Percentiles rank a stretch among this genome's conserved stretches.
These are phyloP conservation scores for Trypanosoma melophagium DNA, from an alignment of 208 protist species.

Conservation along the genomic window DNA sequence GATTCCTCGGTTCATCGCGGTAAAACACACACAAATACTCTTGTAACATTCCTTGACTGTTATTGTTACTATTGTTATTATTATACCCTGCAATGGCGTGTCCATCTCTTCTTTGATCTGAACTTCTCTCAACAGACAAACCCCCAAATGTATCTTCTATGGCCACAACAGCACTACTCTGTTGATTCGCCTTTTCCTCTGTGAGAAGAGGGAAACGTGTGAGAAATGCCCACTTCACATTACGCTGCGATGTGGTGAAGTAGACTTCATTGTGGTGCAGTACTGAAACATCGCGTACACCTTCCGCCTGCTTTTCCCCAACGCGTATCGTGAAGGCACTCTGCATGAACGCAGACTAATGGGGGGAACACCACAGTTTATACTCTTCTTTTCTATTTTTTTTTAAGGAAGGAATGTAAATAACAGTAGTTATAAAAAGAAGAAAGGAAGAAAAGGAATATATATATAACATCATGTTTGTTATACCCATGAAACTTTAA, in stretches of 20 bases:
- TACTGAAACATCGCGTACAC: conserved; percentile 61
- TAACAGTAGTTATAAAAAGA: background rate
- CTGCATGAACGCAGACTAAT: conserved; percentile 9
- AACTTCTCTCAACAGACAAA: background rate
- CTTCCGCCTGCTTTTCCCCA: conserved; percentile 37
- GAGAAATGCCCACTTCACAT: conserved; percentile 64
- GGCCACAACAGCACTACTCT: background rate
- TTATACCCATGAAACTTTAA: too few relatives aligned
- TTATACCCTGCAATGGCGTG: background rate
- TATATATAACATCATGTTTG: background rate
- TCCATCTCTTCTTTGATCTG: background rate
- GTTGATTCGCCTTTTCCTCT: background rate
- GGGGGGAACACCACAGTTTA: background rate
- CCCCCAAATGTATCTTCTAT: conserved; percentile 12
- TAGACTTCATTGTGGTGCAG: conserved; percentile 45
- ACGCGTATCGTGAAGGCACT: conserved; percentile 73
- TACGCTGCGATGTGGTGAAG: conserved; percentile 58
- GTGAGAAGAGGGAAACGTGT: conserved; percentile 39
- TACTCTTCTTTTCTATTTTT: background rate
- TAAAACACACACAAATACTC: conserved; percentile 84
- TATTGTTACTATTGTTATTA: conserved; percentile 1
- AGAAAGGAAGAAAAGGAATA: background rate
- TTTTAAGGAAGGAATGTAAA: background rate
- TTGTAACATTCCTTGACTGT: conserved; percentile 14
- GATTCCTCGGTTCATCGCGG: conserved; percentile 63